Evolutionary conservation across 2,329 filamentous ascomycete genomes (phyloP).

Genomic region (Claviceps sp.): DNA sequence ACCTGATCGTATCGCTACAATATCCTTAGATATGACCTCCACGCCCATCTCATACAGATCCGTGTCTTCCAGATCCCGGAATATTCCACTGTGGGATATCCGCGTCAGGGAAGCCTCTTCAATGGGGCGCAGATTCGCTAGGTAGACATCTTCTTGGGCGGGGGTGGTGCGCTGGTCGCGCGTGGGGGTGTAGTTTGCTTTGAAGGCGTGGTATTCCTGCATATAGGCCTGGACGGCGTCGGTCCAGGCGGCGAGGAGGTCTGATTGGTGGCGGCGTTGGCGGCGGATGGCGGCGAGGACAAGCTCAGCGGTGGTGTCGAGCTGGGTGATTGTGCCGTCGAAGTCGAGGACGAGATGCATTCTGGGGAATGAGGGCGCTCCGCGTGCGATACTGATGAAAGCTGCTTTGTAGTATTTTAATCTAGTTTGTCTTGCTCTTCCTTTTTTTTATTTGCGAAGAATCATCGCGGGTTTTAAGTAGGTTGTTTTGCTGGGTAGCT

Average conservation of each 20-base stretch:
- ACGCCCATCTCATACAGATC: conserved; percentile 25
- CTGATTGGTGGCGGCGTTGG: conserved; percentile 15
- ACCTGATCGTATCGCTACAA: conserved; percentile 25
- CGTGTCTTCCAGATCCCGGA: conserved; percentile 23
- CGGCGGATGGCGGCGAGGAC: conserved; percentile 28
- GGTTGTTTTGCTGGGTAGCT: no score
- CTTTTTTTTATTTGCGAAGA: background rate
- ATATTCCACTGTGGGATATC: conserved; percentile 30
- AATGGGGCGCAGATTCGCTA: conserved; percentile 28
- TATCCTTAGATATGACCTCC: conserved; percentile 19
- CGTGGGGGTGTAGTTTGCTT: conserved; percentile 18
- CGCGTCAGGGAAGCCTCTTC: conserved; percentile 33
- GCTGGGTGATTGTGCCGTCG: conserved; percentile 43
- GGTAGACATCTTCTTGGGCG: conserved; percentile 27
- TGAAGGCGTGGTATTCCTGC: conserved; percentile 26
- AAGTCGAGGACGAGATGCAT: conserved; percentile 43
- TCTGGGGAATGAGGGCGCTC: background rate
- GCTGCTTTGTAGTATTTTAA: background rate
- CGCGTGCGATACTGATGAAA: no score
- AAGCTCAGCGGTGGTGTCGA: conserved; percentile 38
- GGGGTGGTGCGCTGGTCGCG: conserved; percentile 21
- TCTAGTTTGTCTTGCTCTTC: background rate
- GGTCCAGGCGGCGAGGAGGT: conserved; percentile 29
- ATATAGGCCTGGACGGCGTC: conserved; percentile 32
- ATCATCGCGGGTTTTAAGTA: no score